These are phyloP conservation scores for Bondarzewia mesenterica DNA, from an alignment of 1,284 basidiomycete genomes.

Conservation along the genomic window DNA sequence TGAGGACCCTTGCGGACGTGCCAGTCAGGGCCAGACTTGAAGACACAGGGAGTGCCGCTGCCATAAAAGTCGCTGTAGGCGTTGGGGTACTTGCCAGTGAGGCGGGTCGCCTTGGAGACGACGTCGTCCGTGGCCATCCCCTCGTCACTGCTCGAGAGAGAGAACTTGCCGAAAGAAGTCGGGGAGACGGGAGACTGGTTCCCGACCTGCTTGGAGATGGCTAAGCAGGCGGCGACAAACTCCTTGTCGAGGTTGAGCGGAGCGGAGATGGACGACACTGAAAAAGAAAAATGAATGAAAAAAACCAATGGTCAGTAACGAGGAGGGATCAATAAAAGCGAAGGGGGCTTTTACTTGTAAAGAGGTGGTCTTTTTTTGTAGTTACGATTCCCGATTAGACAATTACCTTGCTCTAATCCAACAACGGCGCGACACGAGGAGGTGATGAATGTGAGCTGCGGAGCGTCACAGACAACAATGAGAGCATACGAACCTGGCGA, in stretches of 20 bases:
- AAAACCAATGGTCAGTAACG: conserved; percentile 1
- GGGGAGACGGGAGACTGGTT: not conserved
- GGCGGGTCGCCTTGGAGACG: conserved; percentile 14
- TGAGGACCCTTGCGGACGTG: conserved; percentile 17
- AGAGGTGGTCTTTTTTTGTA: not conserved
- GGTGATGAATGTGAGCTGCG: no score
- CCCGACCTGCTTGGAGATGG: not conserved
- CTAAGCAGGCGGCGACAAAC: conserved; percentile 4
- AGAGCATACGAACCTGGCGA: no score
- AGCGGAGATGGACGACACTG: not conserved
- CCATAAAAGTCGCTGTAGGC: conserved; percentile 24
- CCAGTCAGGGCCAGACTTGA: conserved; percentile 21
- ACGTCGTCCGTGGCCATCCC: not conserved
- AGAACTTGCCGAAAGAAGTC: not conserved
- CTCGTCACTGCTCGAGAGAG: not conserved
- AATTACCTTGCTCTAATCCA: no score
- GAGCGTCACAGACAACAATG: no score
- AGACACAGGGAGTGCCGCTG: conserved; percentile 20
- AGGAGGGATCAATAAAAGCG: not conserved
- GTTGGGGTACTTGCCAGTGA: conserved; percentile 19
- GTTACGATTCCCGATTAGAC: no score
- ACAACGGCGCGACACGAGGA: no score
- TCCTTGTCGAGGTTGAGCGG: not conserved
- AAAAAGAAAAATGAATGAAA: not conserved
- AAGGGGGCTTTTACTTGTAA: not conserved